Percentiles rank a stretch among this genome's conserved stretches.
Conservation (phyloP, 345 rosid genomes). For the Adansonia digitata region DNA sequence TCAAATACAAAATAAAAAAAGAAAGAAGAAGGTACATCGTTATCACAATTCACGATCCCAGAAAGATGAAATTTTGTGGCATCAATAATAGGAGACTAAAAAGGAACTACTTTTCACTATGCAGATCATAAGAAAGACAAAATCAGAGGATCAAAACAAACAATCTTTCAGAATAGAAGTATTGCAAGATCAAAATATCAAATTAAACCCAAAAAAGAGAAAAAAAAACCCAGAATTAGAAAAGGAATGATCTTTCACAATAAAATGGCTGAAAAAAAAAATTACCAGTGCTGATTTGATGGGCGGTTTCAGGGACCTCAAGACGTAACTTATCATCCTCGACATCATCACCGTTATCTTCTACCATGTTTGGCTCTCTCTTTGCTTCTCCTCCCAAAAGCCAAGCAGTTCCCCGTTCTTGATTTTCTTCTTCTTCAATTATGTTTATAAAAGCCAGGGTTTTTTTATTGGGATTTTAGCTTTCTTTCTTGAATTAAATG, state of each 20-base stretch:
- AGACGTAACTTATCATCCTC: constrained; percentile 22
- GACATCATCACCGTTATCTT: neutral
- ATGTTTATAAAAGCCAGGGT: constrained; percentile 22
- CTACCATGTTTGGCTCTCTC: constrained; percentile 22
- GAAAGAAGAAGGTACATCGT: neutral
- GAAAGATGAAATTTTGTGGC: neutral
- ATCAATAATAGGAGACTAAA: neutral
- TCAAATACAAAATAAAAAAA: neutral
- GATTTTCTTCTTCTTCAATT: neutral
- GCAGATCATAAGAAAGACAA: neutral
- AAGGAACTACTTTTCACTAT: neutral
- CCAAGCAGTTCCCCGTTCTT: constrained; percentile 17
- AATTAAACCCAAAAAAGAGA: neutral
- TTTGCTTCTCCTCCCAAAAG: constrained; percentile 12
- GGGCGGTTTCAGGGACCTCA: constrained; percentile 70
- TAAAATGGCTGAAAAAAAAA: neutral
- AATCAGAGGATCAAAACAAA: neutral
- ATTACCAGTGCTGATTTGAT: constrained; percentile 72
- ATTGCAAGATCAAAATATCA: neutral
- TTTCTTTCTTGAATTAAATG: neutral
- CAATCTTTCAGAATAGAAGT: neutral
- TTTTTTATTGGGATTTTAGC: neutral
- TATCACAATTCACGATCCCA: neutral
- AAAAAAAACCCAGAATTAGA: neutral
- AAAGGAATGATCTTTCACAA: neutral